phyloP scores from a whole-genome alignment of 2,329 filamentous ascomycete species.

The Aureobasidium pullulans region DNA sequence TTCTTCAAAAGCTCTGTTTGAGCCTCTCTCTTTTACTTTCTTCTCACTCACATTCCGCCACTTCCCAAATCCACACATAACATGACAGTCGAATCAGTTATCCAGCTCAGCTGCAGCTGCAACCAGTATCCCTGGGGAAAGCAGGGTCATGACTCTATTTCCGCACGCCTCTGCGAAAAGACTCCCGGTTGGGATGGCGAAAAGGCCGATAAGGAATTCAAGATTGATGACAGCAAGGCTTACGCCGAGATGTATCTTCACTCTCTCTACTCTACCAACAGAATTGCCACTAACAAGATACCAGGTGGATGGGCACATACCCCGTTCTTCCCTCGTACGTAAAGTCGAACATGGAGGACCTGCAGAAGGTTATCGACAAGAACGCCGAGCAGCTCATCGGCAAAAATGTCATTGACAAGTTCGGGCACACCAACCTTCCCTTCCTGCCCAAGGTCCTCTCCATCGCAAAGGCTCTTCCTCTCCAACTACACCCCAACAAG shows the following conservation, averaged over 20 bases:
- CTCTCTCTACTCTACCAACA: neutral
- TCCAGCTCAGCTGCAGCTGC: conserved; percentile 48
- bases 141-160: conserved; percentile 56
- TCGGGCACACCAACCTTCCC: conserved; percentile 57
- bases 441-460: conserved; percentile 71
- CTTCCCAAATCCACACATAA: neutral
- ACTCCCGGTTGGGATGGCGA: conserved; percentile 45
- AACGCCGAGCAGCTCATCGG: conserved; percentile 59
- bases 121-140: conserved; percentile 67
- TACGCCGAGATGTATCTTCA: conserved; percentile 52
- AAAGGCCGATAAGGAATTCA: conserved; percentile 43
- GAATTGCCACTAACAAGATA: conserved; percentile 10
- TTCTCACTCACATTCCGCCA: neutral
- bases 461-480: conserved; percentile 65
- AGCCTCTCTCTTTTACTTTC: neutral
- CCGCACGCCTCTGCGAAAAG: conserved; percentile 57
- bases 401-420: conserved; percentile 51
- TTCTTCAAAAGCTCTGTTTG: neutral
- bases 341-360: conserved; percentile 45
- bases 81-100: conserved; percentile 43
- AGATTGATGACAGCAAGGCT: conserved; percentile 54
- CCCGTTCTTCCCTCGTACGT: conserved; percentile 58
- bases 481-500: conserved; percentile 70
- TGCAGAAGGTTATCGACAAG: conserved; percentile 57
- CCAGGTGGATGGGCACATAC: conserved; percentile 67